Conservation (phyloP, 495 filamentous ascomycete species). For the Penicillium mononematosum region DNA sequence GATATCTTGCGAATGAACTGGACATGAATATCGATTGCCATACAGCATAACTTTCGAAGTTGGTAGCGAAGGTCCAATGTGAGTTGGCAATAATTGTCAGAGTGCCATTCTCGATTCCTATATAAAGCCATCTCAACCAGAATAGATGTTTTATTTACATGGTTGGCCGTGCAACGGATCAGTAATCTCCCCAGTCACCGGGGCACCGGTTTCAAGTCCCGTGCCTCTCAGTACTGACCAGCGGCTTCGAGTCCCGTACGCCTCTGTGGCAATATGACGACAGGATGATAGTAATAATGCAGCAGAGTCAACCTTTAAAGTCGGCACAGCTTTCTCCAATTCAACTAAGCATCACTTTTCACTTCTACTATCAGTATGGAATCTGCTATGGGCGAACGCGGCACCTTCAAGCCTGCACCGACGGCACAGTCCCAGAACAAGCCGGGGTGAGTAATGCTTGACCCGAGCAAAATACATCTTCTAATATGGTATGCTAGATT, state of each 20-base stretch:
- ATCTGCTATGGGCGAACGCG: slow-evolving; percentile 24
- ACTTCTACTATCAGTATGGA: slow-evolving; percentile 17
- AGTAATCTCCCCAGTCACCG: background rate
- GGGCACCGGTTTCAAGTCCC: slow-evolving; percentile 5
- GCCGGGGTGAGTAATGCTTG: slow-evolving; percentile 9
- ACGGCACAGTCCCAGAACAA: slow-evolving; percentile 27
- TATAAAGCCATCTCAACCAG: background rate
- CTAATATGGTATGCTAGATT: slow-evolving; percentile 12
- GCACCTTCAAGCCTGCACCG: slow-evolving; percentile 26
- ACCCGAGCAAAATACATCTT: background rate
- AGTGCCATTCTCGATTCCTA: background rate
- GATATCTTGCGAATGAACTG: background rate
- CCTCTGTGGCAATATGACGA: slow-evolving; percentile 21
- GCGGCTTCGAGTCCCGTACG: background rate
- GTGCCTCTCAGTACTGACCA: background rate
- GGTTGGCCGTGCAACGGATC: background rate
- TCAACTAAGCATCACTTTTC: background rate
- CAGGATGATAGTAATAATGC: slow-evolving; percentile 15
- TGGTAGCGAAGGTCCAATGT: background rate
- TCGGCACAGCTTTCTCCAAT: background rate
- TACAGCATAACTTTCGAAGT: background rate
- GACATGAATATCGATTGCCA: background rate
- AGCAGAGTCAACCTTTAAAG: background rate
- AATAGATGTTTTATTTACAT: background rate
- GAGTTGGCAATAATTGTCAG: background rate